Evolutionary conservation across 2,329 filamentous ascomycete species (phyloP), one percentile per base, ranked within the genome.

Genomic region (Rhinocladiella mackenziei): DNA sequence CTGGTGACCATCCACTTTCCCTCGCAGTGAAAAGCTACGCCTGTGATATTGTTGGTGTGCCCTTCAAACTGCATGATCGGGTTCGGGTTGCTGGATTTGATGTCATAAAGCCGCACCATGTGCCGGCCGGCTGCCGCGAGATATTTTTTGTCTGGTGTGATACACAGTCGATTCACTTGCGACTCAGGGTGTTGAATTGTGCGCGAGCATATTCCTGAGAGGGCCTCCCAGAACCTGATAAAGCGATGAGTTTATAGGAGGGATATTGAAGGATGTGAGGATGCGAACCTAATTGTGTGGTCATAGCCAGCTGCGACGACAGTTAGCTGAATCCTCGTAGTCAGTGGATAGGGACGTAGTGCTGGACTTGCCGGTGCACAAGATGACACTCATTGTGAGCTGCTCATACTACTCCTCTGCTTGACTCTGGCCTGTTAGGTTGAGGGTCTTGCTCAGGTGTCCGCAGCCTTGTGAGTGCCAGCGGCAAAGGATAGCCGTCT

Each of bases 1-100:
- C 86, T 94, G 7, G 92, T 98, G 13, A 97, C 92, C 86, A 98
- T 96, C 92, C 92, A 98, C 70, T 98, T 98, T 8, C 91, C 89
- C 67, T 98, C 92, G 65, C 91, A 97, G 66, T 98, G 92, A 64
- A 98, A 98, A 8, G 89, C 89, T 34, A 98, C 86, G 31, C 92
- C 92, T 0, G 92, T 98, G 62, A 98, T 84, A 61, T 98, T 98
- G 56, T 83, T 88, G 9, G 87, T 92, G 69, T 98, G 92, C 30
- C 92, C 92, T 63, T 97, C 91, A 60, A 98, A 97, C 14, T 85
- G 89, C 60, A 97, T 80, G 17, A 97, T 76, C 1, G 92, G 85
- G 55, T 91, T 92, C 2, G 92, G 89, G 60, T 97, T 97, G n/a
- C 88, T 91, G 11, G 89, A 95, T 62, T 95, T 95, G 73, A 97